Base-by-base conservation (phyloP, 495 filamentous ascomycete species). In the Podospora pseudocomata region DNA sequence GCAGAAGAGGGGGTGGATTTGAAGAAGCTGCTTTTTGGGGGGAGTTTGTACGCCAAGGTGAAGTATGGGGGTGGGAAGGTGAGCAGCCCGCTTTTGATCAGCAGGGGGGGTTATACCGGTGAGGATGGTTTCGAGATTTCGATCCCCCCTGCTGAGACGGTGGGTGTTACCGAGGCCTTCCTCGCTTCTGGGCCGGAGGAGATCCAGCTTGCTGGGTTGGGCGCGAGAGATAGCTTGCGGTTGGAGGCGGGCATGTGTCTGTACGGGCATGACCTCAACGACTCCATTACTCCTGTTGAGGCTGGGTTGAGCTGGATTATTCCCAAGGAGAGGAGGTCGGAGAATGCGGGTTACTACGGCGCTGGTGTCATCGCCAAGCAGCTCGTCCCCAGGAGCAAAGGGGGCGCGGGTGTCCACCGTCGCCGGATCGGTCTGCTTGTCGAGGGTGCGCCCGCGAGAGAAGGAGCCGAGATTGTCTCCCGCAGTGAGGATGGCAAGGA, bases 61-160 rank as follows among this genome's bases (percentile, higher is more conserved):
- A 77, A 76, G 26, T 71, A 81, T 30, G 64, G 54, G 27, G 80
- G 80, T 66, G 77, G 77, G 34, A 73, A 78, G 59, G 71, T 77
- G 16, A 79, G 85, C 16, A 74, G 80, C n/a, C 83, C 84, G 0
- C 80, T 97, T 44, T 85, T 96, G 20, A 87, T 96, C 71, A 93
- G 91, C 70, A 86, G 95, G 56, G 94, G 90, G 13, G 95, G 95
- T 1, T 99, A 99, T 80, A 99, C 95, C 0, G 95, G 95, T 65
- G 95, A 99, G 81, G 95, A 99, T 76, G 95, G 95, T 28, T 99
- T 99, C 80, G 95, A 99, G 82, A 93, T 99, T 73, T 93, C 91
- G 39, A 89, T 97, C 68, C 87, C 89, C 0, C 81, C 82, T 4
- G 74, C 73, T n/a, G 82, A 88, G 62, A 85, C 86, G 0, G 83